Percentiles rank a stretch among this genome's conserved stretches.
Evolutionary conservation across 169 alveolate genomes (phyloP).

Genomic region (Neospora caninum): DNA sequence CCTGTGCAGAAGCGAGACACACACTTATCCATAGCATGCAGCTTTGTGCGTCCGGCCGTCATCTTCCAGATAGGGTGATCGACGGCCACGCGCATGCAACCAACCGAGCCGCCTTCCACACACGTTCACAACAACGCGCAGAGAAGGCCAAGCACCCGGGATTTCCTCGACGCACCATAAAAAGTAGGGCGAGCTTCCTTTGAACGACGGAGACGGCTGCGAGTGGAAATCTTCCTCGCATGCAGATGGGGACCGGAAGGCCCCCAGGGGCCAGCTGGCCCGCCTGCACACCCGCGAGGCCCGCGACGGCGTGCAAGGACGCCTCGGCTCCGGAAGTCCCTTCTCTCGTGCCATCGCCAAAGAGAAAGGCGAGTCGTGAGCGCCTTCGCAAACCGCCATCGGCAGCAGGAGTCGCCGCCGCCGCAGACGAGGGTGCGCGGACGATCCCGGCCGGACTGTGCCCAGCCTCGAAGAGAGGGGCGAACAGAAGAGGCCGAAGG

Average conservation of each 20-base stretch:
- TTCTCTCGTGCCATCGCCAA: background rate
- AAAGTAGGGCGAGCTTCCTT: constrained; percentile 1
- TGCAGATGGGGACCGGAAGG: constrained; percentile 11
- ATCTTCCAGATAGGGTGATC: too few species aligned
- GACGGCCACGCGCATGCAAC: too few species aligned
- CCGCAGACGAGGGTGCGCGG: background rate
- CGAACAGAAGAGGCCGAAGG: background rate
- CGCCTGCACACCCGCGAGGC: background rate
- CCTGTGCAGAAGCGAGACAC: too few species aligned
- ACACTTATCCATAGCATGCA: too few species aligned
- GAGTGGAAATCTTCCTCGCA: background rate
- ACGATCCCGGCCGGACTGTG: background rate
- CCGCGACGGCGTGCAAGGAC: background rate
- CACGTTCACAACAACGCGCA: too few species aligned
- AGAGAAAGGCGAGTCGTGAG: background rate
- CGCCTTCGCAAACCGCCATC: background rate
- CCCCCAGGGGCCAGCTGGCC: background rate
- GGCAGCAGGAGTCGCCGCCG: background rate
- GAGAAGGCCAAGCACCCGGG: too few species aligned
- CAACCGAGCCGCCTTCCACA: too few species aligned
- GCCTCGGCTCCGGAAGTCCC: background rate
- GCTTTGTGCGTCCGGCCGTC: too few species aligned
- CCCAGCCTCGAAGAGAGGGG: constrained; percentile 6
- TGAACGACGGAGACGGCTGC: background rate
- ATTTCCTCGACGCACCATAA: background rate